Base-by-base conservation (phyloP, 2,329 filamentous ascomycete genomes). In the Fusarium zealandicum region DNA sequence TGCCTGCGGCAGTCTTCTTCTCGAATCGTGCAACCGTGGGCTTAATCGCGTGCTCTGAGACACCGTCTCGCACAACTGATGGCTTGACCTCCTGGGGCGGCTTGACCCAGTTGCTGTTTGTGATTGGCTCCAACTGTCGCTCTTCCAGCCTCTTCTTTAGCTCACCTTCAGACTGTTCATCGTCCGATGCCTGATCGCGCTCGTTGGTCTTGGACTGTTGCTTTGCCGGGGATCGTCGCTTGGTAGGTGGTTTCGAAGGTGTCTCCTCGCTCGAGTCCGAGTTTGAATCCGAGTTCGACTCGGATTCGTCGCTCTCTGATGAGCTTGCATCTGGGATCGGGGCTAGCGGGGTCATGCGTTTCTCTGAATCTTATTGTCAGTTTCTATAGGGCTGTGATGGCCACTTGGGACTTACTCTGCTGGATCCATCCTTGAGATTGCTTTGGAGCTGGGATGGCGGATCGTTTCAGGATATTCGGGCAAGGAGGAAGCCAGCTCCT, bases 11-110 rank as follows among this genome's bases (percentile, higher is more conserved):
- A 20, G 61, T 49, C 14, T 56, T 57, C 42, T 64, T 35, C 44
- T 64, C 46, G 18, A 69, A 60, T 8, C 46, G 25, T 14, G 51
- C 47, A 27, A 65, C 48, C 8, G 62, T 63, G 27, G 57, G 56
- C 38, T 68, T 69, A 42, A 65, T 63, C 1, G 66, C 59, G 22
- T 68, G 56, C 14, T 68, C 63, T 20, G 66, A 63, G 25, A 61
- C 56, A 11, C 58, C 52, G 38, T 69, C 63, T 22, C 64, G 61
- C 28, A 68, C 51, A 8, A 60, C 17, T 10, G 40, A n/a, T 27
- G 63, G 63, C 37, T 61, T 62, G 28, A 57, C 41, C 27, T 57
- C 50, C 36, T 51, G 43, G 2, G 35, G 10, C 12, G 42, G 54
- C 14, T 57, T 60, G 14, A 16, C n/a, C 28, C 36, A 52, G n/a